These are phyloP conservation scores for Chrysanthemum makinoi DNA, from an alignment of 129 eudicot species.

Conservation along the genomic window DNA sequence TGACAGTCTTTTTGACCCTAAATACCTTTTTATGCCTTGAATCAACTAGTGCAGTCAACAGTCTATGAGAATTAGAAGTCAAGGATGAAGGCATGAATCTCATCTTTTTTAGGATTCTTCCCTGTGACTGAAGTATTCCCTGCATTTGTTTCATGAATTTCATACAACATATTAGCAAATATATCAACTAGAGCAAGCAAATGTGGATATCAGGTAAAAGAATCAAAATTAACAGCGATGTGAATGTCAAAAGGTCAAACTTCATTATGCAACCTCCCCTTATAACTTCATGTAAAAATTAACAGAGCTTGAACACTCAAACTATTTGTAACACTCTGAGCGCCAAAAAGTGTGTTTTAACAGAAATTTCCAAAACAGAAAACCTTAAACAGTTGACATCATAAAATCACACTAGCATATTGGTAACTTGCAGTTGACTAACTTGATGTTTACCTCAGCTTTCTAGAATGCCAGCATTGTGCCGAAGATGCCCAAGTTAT, in stretches of 20 bases:
- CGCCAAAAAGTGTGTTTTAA: no score
- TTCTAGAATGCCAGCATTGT: background rate
- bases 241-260: background rate
- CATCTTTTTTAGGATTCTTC: constrained; percentile 80
- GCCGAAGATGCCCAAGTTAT: background rate
- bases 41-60: constrained; percentile 94
- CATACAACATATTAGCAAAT: constrained; percentile 5
- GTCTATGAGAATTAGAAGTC: constrained; percentile 86
- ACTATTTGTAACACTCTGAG: no score
- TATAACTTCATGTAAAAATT: no score
- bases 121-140: constrained; percentile 98
- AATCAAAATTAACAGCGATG: background rate
- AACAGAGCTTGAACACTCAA: no score
- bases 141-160: constrained; percentile 30
- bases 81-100: constrained; percentile 98
- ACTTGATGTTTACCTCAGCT: constrained; percentile 1
- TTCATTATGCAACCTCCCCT: background rate
- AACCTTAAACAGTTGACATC: background rate
- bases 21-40: constrained; percentile 94
- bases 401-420: background rate
- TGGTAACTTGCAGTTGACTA: background rate
- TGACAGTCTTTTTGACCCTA: constrained; percentile 88
- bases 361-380: no score
- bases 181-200: constrained; percentile 15
- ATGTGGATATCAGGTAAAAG: constrained; percentile 1